phyloP scores from a whole-genome alignment of 2,329 filamentous ascomycete species.

The Stylonectria norvegica region DNA sequence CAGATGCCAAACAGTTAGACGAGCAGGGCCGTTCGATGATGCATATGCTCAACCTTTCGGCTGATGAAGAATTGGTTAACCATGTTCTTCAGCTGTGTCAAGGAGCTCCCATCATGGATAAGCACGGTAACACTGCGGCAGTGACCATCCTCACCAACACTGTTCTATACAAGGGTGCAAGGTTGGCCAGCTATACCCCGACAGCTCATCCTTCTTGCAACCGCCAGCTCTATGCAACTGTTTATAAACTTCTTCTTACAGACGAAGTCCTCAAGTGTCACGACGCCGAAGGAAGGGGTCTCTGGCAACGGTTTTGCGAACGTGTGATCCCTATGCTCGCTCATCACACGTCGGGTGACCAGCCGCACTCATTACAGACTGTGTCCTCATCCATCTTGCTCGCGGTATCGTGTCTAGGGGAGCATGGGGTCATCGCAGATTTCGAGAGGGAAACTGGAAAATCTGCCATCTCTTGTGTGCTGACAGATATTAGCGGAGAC shows the following conservation, averaged over 20 bases:
- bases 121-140: constrained; percentile 21
- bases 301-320: constrained; percentile 27
- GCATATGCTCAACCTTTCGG: constrained; percentile 26
- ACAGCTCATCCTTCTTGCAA: constrained; percentile 25
- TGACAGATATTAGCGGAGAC: background rate
- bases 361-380: constrained; percentile 12
- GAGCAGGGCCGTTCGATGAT: constrained; percentile 16
- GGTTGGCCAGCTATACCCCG: background rate
- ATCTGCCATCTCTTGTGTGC: constrained; percentile 16
- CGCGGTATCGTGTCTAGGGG: constrained; percentile 14
- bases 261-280: constrained; percentile 18
- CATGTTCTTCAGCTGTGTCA: constrained; percentile 22
- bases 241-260: constrained; percentile 23
- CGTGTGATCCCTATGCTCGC: constrained; percentile 14
- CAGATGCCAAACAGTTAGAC: constrained; percentile 12
- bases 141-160: constrained; percentile 31
- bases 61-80: constrained; percentile 18
- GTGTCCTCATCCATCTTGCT: constrained; percentile 11
- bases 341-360: constrained; percentile 1
- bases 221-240: constrained; percentile 9
- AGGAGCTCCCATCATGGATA: constrained; percentile 11
- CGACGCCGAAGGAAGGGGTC: constrained; percentile 14
- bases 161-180: constrained; percentile 3
- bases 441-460: constrained; percentile 15
- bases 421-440: constrained; percentile 12